Evolutionary conservation across 164 flowering plant genomes (phyloP).

Genomic region (Pachysandra terminalis): DNA sequence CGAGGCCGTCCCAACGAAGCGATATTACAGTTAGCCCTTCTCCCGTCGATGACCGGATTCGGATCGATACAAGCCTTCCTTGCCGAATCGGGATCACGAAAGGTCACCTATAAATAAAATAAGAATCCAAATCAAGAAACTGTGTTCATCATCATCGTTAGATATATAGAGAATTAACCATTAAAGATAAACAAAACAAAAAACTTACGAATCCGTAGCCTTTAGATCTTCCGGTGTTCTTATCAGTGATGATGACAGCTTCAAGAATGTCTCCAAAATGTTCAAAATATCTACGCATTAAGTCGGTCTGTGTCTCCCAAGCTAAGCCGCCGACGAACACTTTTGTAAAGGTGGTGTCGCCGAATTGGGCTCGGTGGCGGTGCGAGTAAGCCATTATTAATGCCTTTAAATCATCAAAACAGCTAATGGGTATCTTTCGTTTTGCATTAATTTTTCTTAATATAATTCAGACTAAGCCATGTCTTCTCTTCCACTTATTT

Average conservation of each 20-base stretch:
- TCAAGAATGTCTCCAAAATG: constrained; percentile 96
- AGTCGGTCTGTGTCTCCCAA: constrained; percentile 91
- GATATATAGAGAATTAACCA: too few species aligned
- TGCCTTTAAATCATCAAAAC: constrained; percentile 6
- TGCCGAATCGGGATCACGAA: constrained; percentile 91
- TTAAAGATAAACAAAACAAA: not conserved
- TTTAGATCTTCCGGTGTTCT: constrained; percentile 78
- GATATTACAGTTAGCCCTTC: constrained; percentile 92
- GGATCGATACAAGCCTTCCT: constrained; percentile 74
- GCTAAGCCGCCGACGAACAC: constrained; percentile 95
- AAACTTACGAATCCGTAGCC: constrained; percentile 93
- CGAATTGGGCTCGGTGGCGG: constrained; percentile 79
- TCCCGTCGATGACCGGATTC: constrained; percentile 85
- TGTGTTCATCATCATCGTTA: too few species aligned
- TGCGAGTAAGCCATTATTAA: constrained; percentile 58
- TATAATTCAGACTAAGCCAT: not conserved
- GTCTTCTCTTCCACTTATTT: constrained; percentile 13
- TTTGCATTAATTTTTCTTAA: not conserved
- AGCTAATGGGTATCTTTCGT: not conserved
- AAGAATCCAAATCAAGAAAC: not conserved
- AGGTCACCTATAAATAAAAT: constrained; percentile 96
- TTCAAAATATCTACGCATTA: constrained; percentile 70
- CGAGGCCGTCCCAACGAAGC: constrained; percentile 86
- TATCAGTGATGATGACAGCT: constrained; percentile 86
- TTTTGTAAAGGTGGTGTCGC: constrained; percentile 88